Conservation (phyloP, 2,329 filamentous ascomycete genomes). For the Dactylellina leptospora region DNA sequence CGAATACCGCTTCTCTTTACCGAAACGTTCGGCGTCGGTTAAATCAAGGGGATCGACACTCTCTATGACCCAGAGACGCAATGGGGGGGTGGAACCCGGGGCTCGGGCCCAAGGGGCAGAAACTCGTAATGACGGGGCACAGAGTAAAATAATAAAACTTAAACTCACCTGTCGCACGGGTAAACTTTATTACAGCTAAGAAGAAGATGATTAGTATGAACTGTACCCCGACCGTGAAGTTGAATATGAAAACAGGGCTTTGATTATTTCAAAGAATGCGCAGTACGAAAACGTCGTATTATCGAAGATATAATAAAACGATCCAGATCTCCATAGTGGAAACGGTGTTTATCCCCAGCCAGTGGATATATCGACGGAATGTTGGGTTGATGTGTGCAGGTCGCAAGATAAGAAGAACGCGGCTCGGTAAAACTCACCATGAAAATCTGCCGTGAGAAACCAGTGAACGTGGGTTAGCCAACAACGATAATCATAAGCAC, state of each 20-base stretch:
- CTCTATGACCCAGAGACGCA: background rate
- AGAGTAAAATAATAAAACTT: background rate
- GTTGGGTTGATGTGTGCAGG: conserved; percentile 23
- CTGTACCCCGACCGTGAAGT: background rate
- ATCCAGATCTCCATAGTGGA: conserved; percentile 1
- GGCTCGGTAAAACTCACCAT: conserved; percentile 54
- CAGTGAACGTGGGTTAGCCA: conserved; percentile 25
- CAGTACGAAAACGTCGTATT: conserved; percentile 29
- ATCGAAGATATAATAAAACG: background rate
- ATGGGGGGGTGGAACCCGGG: conserved; percentile 8
- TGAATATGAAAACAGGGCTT: conserved; percentile 14
- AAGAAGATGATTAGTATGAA: conserved; percentile 62
- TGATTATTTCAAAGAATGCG: conserved; percentile 15
- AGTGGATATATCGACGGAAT: conserved; percentile 24
- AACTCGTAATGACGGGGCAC: background rate
- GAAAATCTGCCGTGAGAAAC: conserved; percentile 45
- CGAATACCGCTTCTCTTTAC: conserved; percentile 48
- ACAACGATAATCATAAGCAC: conserved; percentile 16
- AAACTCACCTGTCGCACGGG: conserved; percentile 66
- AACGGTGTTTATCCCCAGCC: conserved; percentile 27
- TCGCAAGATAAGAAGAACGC: background rate
- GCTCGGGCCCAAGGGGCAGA: background rate
- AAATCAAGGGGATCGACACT: conserved; percentile 36
- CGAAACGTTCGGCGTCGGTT: conserved; percentile 42
- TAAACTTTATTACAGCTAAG: conserved; percentile 68